phyloP scores from a whole-genome alignment of 2,329 filamentous ascomycete species.

The Neophaeococcomyces aloes region DNA sequence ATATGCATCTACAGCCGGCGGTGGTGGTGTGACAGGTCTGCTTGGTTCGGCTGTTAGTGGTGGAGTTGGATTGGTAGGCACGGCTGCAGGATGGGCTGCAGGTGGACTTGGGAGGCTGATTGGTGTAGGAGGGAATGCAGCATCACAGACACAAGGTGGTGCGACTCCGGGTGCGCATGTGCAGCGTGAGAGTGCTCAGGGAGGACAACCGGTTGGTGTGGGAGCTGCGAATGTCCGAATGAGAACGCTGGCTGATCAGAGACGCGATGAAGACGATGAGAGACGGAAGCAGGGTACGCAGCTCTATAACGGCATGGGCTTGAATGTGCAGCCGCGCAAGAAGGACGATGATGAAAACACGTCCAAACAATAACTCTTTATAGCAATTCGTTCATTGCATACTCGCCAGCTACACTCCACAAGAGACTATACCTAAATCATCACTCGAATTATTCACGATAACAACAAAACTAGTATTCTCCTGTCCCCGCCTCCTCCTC shows the following conservation, averaged over 20 bases:
- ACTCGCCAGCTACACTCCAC: no score
- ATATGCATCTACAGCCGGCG: conserved; percentile 35
- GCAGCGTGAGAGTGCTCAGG: background rate
- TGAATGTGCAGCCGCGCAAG: conserved; percentile 55
- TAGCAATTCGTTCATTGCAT: no score
- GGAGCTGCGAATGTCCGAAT: conserved; percentile 29
- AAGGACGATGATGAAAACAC: conserved; percentile 45
- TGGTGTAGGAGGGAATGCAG: conserved; percentile 11
- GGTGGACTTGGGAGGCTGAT: conserved; percentile 30
- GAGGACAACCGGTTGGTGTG: background rate
- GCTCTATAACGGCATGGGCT: conserved; percentile 84
- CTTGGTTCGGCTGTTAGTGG: conserved; percentile 33
- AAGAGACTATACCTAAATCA: no score
- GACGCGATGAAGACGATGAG: conserved; percentile 34
- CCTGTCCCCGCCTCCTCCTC: no score
- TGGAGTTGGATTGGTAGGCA: conserved; percentile 20
- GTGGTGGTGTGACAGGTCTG: conserved; percentile 34
- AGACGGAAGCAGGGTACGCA: conserved; percentile 46
- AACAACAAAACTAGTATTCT: no score
- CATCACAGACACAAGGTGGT: background rate
- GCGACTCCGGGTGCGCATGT: background rate
- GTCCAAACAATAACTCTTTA: no score
- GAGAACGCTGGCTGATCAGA: conserved; percentile 45
- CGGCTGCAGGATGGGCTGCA: conserved; percentile 33
- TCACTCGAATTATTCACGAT: no score